Evolutionary conservation across 2,329 filamentous ascomycete species (phyloP), one percentile per base, ranked within the genome.

Genomic region (Pseudocercospora pini-densiflorae): DNA sequence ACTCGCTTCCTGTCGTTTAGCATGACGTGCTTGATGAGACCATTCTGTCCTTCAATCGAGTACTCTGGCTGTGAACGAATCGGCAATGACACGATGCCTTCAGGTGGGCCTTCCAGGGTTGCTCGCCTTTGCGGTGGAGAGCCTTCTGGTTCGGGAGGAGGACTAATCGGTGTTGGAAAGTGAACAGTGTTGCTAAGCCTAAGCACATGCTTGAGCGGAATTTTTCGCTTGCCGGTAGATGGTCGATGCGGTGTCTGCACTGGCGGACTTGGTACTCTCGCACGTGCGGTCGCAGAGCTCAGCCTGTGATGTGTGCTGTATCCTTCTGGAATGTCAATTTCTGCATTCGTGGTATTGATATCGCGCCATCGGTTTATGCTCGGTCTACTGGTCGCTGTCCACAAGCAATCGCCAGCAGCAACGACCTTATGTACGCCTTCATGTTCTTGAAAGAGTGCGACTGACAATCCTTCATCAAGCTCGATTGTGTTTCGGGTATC

Each of bases 341-440:
- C 89, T 1, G 87, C 85, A 23, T 88, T 87, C 0, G 87, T 87
- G 0, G 91, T 96, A 73, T 97, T 91, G 43, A 98, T 87, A 77
- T 97, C 92, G 59, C 86, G 86, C 94, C 94, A 97, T 63, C 94
- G 87, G 78, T 97, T 96, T 79, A 97, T 95, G 65, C 93, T 97
- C 0, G 94, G 97, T 74, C 91, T 91, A 27, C 92, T 90, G 0
- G 93, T 97, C 2, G 93, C 92, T 0, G 93, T 95, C 94, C 94
- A 97, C 59, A 97, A 87, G 76, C 91, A 90, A 73, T 92, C 90
- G 29, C 89, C 90, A 7, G 89, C 89, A 23, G 83, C 81, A 40
- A 88, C 81, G 3, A 89, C 80, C 66, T 88, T 88, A 75, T 86
- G 89, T 6, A 94, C 89, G 2, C 90, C 93, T 71, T 93, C 92